Conservation (phyloP, 2,329 filamentous ascomycete species). For the Aspergillus flavus region DNA sequence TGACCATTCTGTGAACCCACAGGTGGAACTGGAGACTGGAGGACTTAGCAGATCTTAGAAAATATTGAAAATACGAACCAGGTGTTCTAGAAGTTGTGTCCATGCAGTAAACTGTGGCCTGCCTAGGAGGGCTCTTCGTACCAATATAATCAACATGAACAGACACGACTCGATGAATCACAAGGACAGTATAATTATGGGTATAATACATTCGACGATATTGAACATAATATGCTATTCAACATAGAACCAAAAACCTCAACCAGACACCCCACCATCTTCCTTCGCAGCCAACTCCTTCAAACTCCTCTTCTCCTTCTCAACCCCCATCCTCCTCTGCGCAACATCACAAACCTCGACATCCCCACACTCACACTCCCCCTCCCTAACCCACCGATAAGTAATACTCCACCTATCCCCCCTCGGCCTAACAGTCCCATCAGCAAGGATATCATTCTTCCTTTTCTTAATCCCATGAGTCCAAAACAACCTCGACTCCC, state of each 20-base stretch:
- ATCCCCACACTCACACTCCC: slow-evolving; percentile 56
- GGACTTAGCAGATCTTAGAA: background rate
- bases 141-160: no score
- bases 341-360: slow-evolving; percentile 56
- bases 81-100: background rate
- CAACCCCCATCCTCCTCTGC: slow-evolving; percentile 49
- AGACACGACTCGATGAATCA: no score
- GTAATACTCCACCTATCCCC: slow-evolving; percentile 58
- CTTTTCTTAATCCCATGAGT: slow-evolving; percentile 59
- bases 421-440: slow-evolving; percentile 50
- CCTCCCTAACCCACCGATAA: slow-evolving; percentile 55
- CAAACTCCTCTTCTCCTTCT: slow-evolving; percentile 50
- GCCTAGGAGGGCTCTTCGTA: no score
- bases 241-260: no score
- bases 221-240: no score
- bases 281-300: slow-evolving; percentile 7
- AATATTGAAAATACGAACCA: background rate
- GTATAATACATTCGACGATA: no score
- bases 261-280: background rate
- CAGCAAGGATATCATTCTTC: slow-evolving; percentile 53
- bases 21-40: background rate
- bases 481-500: slow-evolving; percentile 57
- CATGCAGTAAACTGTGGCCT: no score
- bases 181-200: no score
- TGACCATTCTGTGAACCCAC: background rate